Conservation (phyloP, 352 stramenopile genomes). For the Pythium pectinolyticum region DNA sequence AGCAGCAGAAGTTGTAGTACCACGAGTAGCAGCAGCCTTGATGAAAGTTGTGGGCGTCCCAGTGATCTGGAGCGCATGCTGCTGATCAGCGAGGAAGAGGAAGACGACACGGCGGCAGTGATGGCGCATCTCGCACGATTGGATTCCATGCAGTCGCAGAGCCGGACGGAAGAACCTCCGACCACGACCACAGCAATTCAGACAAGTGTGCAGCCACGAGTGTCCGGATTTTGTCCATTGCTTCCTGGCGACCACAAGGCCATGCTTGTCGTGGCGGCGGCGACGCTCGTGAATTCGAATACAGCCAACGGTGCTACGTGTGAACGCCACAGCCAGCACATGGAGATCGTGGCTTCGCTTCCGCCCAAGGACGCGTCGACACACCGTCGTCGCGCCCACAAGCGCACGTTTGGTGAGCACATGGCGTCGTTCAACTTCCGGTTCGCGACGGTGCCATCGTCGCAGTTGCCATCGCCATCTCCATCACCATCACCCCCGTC, state of each 20-base stretch:
- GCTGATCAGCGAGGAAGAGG: slow-evolving; percentile 31
- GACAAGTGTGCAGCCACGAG: too few relatives aligned
- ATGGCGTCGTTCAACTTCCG: slow-evolving; percentile 43
- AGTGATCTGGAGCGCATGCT: slow-evolving; percentile 74
- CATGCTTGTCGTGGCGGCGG: slow-evolving; percentile 7
- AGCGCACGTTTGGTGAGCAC: slow-evolving; percentile 62
- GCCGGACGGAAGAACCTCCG: too few relatives aligned
- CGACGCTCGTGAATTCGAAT: neutral
- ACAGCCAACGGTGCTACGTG: neutral
- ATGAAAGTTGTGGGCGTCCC: too few relatives aligned
- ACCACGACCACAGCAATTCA: too few relatives aligned
- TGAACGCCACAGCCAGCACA: neutral
- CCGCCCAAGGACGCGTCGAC: slow-evolving; percentile 45
- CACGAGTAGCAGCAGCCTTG: too few relatives aligned
- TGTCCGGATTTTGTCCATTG: slow-evolving; percentile 7
- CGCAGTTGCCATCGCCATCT: neutral
- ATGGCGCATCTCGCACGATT: slow-evolving; percentile 29
- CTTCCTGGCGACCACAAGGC: neutral
- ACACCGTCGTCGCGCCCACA: slow-evolving; percentile 47
- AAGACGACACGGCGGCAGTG: slow-evolving; percentile 30
- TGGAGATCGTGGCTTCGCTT: slow-evolving; percentile 23
- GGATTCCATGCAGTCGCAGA: slow-evolving; percentile 12
- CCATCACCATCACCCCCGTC: neutral
- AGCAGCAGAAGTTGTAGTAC: neutral
- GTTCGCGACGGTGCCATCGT: slow-evolving; percentile 28